Evolutionary conservation across 2,329 filamentous ascomycete species (phyloP), one percentile per base, ranked within the genome.

Genomic region (Helotiales sp.): DNA sequence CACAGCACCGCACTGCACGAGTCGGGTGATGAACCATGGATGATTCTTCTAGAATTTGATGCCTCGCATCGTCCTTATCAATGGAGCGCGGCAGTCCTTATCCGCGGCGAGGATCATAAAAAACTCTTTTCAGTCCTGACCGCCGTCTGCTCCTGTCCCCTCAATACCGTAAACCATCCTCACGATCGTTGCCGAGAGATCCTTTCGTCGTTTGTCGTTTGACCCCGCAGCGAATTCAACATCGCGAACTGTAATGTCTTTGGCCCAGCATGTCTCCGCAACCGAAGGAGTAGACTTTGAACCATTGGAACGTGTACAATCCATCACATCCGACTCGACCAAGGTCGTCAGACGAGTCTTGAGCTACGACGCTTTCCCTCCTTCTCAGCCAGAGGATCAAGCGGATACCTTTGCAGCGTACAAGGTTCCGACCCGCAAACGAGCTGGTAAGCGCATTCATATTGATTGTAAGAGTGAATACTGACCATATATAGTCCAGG

Each of bases 181-280:
- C n/a, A n/a, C n/a, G n/a, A 3, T 40, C 24, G 36, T 40, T 9
- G 36, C 6, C 36, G 17, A 22, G 17, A 19, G 36, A 40, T 40
- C n/a, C 5, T 40, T 7, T 8, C 13, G 19, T 17, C 17, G 17
- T 22, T 40, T 2, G 2, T 22, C 12, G 36, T 9, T 7, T 13
- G 4, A 24, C 19, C 5, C 12, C 22, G 4, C 2, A 44, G 22
- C 40, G 19, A 15, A 51, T 9, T 38, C 50, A 15, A 31, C 25
- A n/a, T 40, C n/a, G 17, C 34, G 33, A 24, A 42, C 31, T 29
- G 25, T 2, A 17, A 59, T 59, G 52, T 59, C 57, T 55, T 51
- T 59, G 25, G 57, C 53, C 3, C 57, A 59, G 48, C 57, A 59
- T 44, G 48, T 59, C 17, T 52, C 57, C 7, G 48, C 57, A 17